Evolutionary conservation across 495 filamentous ascomycete species (phyloP).

Genomic region (Corynascus novoguineensis): DNA sequence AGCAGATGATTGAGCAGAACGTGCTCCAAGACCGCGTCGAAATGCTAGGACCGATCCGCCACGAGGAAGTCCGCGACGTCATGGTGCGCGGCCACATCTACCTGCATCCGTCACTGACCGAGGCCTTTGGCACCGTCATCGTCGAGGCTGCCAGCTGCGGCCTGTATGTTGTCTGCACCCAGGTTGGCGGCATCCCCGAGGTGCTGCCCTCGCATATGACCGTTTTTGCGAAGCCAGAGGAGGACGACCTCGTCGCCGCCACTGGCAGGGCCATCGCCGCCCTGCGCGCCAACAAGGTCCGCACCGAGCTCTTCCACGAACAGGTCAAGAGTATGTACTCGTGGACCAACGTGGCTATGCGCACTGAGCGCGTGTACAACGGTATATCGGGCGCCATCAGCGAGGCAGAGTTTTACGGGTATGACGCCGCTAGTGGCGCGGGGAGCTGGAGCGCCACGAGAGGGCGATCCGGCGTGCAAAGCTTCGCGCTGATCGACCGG

Average conservation of each 20-base stretch:
- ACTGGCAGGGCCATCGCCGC: slow-evolving; percentile 76
- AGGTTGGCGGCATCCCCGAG: slow-evolving; percentile 93
- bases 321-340: slow-evolving; percentile 97
- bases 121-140: slow-evolving; percentile 95
- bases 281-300: slow-evolving; percentile 74
- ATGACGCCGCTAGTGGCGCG: slow-evolving; percentile 52
- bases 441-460: slow-evolving; percentile 68
- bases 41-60: slow-evolving; percentile 82
- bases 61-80: slow-evolving; percentile 96
- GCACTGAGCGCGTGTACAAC: slow-evolving; percentile 92
- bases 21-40: slow-evolving; percentile 93
- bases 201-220: slow-evolving; percentile 94
- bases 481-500: slow-evolving; percentile 87
- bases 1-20: slow-evolving; percentile 94
- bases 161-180: slow-evolving; percentile 91
- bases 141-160: slow-evolving; percentile 95
- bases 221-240: slow-evolving; percentile 84
- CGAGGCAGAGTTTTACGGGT: slow-evolving; percentile 83
- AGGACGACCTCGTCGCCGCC: slow-evolving; percentile 80
- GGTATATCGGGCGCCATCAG: slow-evolving; percentile 78
- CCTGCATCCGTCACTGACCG: slow-evolving; percentile 87
- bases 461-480: slow-evolving; percentile 67
- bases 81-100: slow-evolving; percentile 98
- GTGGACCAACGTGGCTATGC: slow-evolving; percentile 89
- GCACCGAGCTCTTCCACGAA: slow-evolving; percentile 91